Evolutionary conservation across 2,329 filamentous ascomycete species (phyloP), one percentile per base, ranked within the genome.

Genomic region (Colletotrichum sp.): DNA sequence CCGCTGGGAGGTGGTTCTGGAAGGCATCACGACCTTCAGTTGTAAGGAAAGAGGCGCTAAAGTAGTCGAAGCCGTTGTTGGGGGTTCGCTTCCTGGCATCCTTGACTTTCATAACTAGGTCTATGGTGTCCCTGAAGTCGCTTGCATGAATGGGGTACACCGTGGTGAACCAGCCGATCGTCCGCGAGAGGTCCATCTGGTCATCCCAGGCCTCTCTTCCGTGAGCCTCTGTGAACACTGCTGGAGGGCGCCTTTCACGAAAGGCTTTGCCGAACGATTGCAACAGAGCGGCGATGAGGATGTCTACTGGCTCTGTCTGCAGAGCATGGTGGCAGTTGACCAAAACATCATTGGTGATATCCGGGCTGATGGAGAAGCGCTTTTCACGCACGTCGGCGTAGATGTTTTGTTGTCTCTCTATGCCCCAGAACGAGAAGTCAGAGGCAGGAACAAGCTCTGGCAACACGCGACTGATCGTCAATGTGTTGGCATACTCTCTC

Each of bases 81-180:
- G 64, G 72, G 2, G 62, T 65, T 4, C 64, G 60, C 13, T 79
- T 75, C 7, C 78, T 74, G 10, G 63, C 77, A 32, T 82, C 81
- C 6, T 79, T 78, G n/a, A 81, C 69, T 69, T 74, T 69, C 7
- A 75, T 72, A 24, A 81, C 70, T 4, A 80, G 7, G 5, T 81
- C 76, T 3, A 81, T 13, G 4, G 79, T 36, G 9, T 78, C 77
- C 4, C 67, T 16, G 16, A 0, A 77, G 60, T 1, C 5, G 1
- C 4, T 77, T 1, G 78, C 74, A 36, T 79, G 78, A 9, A 84
- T 78, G 0, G 85, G 85, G 13, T 79, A 81, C 12, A 86, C 79
- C 0, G 82, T 83, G 0, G 85, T 86, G 75, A 86, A 86, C 85
- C 85, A 87, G 8, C 85, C 85, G 0, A 86, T 81, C 0, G 83